phyloP scores from a whole-genome alignment of 208 protist genomes.

The Crithidia acanthocephali region DNA sequence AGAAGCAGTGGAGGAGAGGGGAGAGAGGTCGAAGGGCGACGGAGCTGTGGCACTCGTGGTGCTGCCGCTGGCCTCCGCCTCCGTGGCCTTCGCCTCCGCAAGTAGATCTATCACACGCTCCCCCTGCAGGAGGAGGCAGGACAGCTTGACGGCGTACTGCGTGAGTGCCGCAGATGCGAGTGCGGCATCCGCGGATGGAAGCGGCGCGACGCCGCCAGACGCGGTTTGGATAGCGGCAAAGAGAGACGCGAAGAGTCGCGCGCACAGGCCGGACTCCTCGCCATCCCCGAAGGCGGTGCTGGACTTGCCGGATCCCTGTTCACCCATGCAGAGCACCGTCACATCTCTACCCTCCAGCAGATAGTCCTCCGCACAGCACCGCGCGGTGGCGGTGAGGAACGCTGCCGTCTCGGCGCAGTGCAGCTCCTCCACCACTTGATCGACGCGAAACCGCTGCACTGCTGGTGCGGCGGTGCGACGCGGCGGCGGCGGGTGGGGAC shows the following conservation, averaged over 20 bases:
- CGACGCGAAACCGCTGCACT: constrained; percentile 58
- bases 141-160: constrained; percentile 12
- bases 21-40: neutral
- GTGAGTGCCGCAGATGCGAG: neutral
- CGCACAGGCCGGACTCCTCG: constrained; percentile 22
- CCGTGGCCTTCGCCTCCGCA: neutral
- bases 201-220: neutral
- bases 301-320: constrained; percentile 77
- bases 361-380: constrained; percentile 34
- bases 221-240: neutral
- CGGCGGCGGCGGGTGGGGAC: neutral
- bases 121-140: constrained; percentile 18
- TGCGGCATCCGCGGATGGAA: neutral
- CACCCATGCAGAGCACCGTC: constrained; percentile 82
- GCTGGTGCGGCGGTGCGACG: too few species aligned
- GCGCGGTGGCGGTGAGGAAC: constrained; percentile 38
- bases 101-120: constrained; percentile 30
- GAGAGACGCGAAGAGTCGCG: constrained; percentile 12
- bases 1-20: neutral
- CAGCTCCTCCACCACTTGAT: constrained; percentile 56
- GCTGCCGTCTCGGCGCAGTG: constrained; percentile 59
- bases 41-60: neutral
- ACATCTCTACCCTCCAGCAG: constrained; percentile 49
- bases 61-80: neutral
- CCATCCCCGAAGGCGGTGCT: constrained; percentile 76